phyloP scores from a whole-genome alignment of 2,329 filamentous ascomycete species.

The Mycosphaerelloides madeirae region DNA sequence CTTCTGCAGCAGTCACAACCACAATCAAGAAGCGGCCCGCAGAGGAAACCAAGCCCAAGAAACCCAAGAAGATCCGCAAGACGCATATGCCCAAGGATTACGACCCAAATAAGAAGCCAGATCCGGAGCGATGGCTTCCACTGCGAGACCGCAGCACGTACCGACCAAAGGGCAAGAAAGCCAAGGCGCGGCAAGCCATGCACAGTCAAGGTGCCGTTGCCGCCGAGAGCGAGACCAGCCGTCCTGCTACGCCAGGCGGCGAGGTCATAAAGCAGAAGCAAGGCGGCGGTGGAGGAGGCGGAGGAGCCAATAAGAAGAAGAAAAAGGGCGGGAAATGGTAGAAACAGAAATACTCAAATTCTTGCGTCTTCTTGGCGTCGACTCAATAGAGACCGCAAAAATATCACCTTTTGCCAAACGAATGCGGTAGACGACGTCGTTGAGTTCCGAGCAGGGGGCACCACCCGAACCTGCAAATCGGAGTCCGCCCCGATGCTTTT shows the following conservation, averaged over 20 bases:
- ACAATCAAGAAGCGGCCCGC: conserved; percentile 48
- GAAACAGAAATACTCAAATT: conserved; percentile 8
- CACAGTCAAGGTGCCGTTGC: conserved; percentile 83
- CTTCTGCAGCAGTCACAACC: conserved; percentile 18
- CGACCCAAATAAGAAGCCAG: conserved; percentile 72
- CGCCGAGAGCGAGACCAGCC: conserved; percentile 43
- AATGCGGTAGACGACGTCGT: too few relatives aligned
- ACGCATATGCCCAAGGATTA: conserved; percentile 67
- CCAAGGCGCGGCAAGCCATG: conserved; percentile 61
- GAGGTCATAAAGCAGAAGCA: conserved; percentile 46
- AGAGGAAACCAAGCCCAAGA: conserved; percentile 43
- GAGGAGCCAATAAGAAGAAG: conserved; percentile 41
- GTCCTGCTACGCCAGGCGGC: conserved; percentile 31
- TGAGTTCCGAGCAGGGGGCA: too few relatives aligned
- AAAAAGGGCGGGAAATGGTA: conserved; percentile 26
- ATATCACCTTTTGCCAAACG: too few relatives aligned
- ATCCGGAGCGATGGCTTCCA: conserved; percentile 90
- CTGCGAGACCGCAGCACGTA: conserved; percentile 85
- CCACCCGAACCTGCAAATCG: too few relatives aligned
- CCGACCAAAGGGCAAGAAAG: conserved; percentile 84
- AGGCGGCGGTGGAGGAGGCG: conserved; percentile 18
- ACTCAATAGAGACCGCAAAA: too few relatives aligned
- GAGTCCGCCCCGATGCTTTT: too few relatives aligned
- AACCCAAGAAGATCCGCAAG: conserved; percentile 55
- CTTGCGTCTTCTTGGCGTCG: too few relatives aligned